Conservation (phyloP, 768 basidiomycete genomes). For the Ramaria rubella region DNA sequence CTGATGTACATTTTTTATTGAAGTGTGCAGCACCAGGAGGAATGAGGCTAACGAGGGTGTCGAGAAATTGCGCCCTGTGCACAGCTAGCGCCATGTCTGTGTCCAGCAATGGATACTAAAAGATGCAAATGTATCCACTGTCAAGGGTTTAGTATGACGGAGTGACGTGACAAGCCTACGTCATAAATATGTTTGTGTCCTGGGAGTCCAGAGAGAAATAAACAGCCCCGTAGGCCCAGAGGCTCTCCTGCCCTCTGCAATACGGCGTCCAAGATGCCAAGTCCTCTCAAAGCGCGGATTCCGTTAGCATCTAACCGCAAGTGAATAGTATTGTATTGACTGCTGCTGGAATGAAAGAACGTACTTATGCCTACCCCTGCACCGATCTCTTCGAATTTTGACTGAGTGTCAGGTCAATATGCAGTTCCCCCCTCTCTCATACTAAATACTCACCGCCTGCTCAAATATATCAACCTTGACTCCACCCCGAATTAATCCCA, state of each 20-base stretch:
- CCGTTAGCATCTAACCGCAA: conserved; percentile 43
- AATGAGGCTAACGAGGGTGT: conserved; percentile 39
- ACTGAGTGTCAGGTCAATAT: conserved; percentile 26
- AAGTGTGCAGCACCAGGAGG: conserved; percentile 40
- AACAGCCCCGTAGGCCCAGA: conserved; percentile 27
- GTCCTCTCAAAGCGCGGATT: conserved; percentile 35
- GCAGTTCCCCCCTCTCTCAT: not conserved
- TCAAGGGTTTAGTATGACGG: not conserved
- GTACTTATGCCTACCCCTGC: conserved; percentile 49
- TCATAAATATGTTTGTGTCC: conserved; percentile 40
- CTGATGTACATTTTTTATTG: conserved; percentile 41
- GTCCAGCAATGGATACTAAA: conserved; percentile 28
- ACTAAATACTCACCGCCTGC: conserved; percentile 34
- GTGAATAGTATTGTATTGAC: not conserved
- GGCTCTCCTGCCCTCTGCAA: conserved; percentile 32
- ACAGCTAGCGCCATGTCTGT: conserved; percentile 40
- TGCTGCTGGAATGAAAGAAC: too few species aligned
- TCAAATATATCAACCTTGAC: conserved; percentile 47
- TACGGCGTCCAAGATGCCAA: conserved; percentile 40
- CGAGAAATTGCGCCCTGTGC: conserved; percentile 45
- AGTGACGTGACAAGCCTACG: conserved; percentile 25
- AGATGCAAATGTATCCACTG: not conserved
- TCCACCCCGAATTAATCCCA: conserved; percentile 36
- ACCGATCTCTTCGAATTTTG: conserved; percentile 45
- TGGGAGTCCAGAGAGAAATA: conserved; percentile 37